A percentile compares a stretch with the other conserved stretches of the same genome.
These are phyloP conservation scores for Pisolithus albus DNA, from an alignment of 768 basidiomycete species.

Conservation along the genomic window DNA sequence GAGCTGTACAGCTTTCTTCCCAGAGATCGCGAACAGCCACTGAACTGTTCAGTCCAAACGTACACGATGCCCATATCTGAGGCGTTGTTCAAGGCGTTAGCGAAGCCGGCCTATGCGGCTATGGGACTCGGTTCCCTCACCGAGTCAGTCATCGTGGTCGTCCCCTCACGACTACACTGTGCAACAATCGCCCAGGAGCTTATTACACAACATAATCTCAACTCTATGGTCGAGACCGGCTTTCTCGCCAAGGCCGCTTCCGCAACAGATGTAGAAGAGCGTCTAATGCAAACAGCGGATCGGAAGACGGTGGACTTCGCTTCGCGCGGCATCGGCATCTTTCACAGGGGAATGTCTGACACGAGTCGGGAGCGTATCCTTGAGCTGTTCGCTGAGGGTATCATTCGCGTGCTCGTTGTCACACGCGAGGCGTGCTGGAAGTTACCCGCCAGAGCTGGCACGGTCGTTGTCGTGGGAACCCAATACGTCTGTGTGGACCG, in stretches of 20 bases:
- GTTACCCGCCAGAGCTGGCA: conserved; percentile 73
- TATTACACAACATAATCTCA: conserved; percentile 79
- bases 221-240: conserved; percentile 60
- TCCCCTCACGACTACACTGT: conserved; percentile 80
- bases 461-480: conserved; percentile 87
- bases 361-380: conserved; percentile 67
- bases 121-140: conserved; percentile 42
- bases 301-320: conserved; percentile 60
- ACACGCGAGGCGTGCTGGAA: conserved; percentile 85
- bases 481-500: conserved; percentile 62
- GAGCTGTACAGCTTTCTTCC: conserved; percentile 75
- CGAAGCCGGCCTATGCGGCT: conserved; percentile 80
- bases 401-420: conserved; percentile 73
- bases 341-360: conserved; percentile 64
- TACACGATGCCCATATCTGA: conserved; percentile 86
- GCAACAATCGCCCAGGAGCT: conserved; percentile 69
- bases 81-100: conserved; percentile 85
- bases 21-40: conserved; percentile 72
- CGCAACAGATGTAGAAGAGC: conserved; percentile 51
- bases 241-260: conserved; percentile 52
- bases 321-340: conserved; percentile 82
- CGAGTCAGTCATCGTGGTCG: conserved; percentile 71
- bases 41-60: conserved; percentile 60
- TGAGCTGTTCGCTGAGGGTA: conserved; percentile 73
- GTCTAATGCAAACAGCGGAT: conserved; percentile 56